A percentile compares a stretch with the other conserved stretches of the same genome.
phyloP scores from a whole-genome alignment of 73 alveolate genomes.

The Symbiodinium pilosum region DNA sequence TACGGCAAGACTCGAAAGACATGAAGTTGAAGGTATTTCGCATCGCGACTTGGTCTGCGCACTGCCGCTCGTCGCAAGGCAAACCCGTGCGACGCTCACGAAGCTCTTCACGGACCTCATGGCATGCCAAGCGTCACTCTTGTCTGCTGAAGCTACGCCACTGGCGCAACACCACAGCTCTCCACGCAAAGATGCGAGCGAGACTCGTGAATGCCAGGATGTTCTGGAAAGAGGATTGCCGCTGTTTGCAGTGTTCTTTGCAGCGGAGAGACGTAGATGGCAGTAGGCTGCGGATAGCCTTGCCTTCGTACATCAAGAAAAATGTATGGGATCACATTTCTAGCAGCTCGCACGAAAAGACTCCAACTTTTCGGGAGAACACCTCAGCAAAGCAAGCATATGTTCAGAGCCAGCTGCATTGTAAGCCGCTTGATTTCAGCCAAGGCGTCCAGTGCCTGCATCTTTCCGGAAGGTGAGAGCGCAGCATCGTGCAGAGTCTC shows the following conservation, averaged over 20 bases:
- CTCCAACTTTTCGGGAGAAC: background rate
- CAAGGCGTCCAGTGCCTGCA: constrained; percentile 89
- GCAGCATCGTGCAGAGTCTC: constrained; percentile 75
- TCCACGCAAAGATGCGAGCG: background rate
- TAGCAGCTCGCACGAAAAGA: background rate
- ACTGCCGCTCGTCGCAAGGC: constrained; percentile 93
- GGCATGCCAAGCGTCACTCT: no score
- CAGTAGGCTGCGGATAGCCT: constrained; percentile 78
- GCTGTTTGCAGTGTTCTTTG: constrained; percentile 91
- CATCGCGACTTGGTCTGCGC: constrained; percentile 86
- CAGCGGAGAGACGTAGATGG: constrained; percentile 82
- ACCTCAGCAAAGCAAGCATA: background rate
- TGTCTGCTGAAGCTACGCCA: no score
- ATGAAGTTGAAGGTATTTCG: constrained; percentile 88
- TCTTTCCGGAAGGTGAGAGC: constrained; percentile 62
- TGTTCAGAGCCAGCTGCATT: background rate
- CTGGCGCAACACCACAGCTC: no score
- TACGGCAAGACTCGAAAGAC: constrained; percentile 44
- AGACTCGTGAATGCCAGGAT: constrained; percentile 69
- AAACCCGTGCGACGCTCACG: constrained; percentile 84
- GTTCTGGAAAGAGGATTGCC: constrained; percentile 86
- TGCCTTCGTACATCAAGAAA: constrained; percentile 13
- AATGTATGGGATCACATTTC: background rate
- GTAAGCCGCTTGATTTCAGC: constrained; percentile 79
- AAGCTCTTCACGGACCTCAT: constrained; percentile 65